Base-by-base conservation (phyloP, 129 eudicot species). In the Escallonia herrerae region DNA sequence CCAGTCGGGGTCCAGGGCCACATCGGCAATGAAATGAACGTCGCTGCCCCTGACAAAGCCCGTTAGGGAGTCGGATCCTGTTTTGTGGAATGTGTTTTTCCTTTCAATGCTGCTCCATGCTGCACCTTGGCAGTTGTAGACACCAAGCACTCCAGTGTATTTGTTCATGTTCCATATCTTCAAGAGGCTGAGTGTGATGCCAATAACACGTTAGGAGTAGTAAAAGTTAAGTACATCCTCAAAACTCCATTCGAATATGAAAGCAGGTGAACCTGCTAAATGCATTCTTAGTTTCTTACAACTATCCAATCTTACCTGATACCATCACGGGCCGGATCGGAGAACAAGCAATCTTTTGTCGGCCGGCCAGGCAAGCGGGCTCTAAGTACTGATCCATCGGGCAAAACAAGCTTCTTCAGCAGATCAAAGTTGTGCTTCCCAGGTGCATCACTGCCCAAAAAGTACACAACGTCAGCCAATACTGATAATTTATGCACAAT, bases 91-190 rank as follows among this genome's bases (percentile, higher is more conserved):
- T 8, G 83, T 72, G 83, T 77, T 84, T 73, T 77, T 78, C 38
- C 81, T 79, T 77, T 88, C 96, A 3, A 44, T 74, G 61, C 66
- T 63, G 81, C 74, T 81, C 98, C 96, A 93, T 11, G 98, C 98
- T 2, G 98, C 98, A 51, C 98, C 98, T 74, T 93, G 98, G 81
- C 98, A 93, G 75, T 93, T 93, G 83, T 93, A 93, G 46, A 88
- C 86, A 42, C 96, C 98, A 1, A 93, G 75, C 14, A 93, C 96
- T 54, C 96, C 98, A 2, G 91, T 88, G 76, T 85, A 75, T 79
- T 91, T 87, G 83, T 91, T 91, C 95, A 91, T 83, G 84, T 87
- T 91, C 97, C 96, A 93, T 56, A 88, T 93, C 83, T 93, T 93
- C 60, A 93, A 79, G 65, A 88, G 72, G 79, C 98, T 88, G 87